Evolutionary conservation across 192 early-diverging fungal species (phyloP), one percentile per base, ranked within the genome.

Genomic region (Coemansia asiatica): DNA sequence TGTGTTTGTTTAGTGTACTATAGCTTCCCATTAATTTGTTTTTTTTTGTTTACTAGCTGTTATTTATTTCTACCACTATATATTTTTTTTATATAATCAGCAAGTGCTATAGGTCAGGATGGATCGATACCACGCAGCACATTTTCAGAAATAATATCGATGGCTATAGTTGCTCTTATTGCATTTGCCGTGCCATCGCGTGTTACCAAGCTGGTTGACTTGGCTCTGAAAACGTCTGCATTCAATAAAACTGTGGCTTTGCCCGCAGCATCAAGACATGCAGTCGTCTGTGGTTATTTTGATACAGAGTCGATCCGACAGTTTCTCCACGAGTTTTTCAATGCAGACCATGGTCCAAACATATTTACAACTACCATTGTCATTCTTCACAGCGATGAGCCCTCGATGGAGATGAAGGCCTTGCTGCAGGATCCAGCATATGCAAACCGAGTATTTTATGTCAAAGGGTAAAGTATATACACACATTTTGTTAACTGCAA

Each of bases 311-410:
- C 82, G 1, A 56, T 76, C 13, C 46, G 61, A 0, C 76, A 74
- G 66, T 83, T 83, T 26, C 68, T 83, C 6, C 68, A 71, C 57
- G 82, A 83, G 64, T 83, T 83, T 48, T 83, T 76, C 38, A 80
- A 79, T 53, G 65, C 68, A 0, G 82, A 83, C 25, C 82, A 83
- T 35, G 82, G 82, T 0, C 61, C 70, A 6, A 76, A 78, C 23
- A 76, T 79, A 21, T 76, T 76, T 59, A 61, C 66, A 21, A 64
- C 82, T 0, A 74, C 70, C 0, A 72, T 83, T 4, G 77, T 79
- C 2, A 68, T 83, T 22, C 40, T 83, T 4, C 69, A 79, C 27
- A 31, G 33, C 8, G 68, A 70, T 12, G 76, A 79, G 57, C 76
- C 76, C 15, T 54, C 61, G 10, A 73, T 76, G 64, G 76, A 76